Evolutionary conservation across 2,329 filamentous ascomycete genomes (phyloP).

Genomic region (Leptosphaerulina australis): DNA sequence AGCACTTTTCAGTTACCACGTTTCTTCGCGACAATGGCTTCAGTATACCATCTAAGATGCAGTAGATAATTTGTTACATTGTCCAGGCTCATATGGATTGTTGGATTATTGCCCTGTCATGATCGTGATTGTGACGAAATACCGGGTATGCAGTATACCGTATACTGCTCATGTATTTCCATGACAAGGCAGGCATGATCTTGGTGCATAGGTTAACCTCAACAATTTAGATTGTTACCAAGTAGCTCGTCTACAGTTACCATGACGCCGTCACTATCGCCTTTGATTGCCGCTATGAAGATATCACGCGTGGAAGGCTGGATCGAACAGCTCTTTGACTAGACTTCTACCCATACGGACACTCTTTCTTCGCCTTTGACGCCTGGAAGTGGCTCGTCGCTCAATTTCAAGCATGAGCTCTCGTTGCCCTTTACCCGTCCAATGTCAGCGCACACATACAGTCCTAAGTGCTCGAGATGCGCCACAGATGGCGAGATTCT

Average conservation of each 20-base stretch:
- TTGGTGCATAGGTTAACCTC: neutral
- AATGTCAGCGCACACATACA: slow-evolving; percentile 17
- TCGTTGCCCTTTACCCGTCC: slow-evolving; percentile 11
- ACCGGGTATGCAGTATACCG: no score
- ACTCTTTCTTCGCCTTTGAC: slow-evolving; percentile 21
- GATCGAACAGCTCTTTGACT: slow-evolving; percentile 20
- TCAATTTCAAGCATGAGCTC: slow-evolving; percentile 18
- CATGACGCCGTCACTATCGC: slow-evolving; percentile 22
- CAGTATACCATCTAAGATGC: no score
- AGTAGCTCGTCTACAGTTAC: slow-evolving; percentile 19
- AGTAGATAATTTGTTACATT: no score
- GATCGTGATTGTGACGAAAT: no score
- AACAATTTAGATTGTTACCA: neutral
- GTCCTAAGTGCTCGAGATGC: slow-evolving; percentile 20
- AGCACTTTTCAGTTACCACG: no score
- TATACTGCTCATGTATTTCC: no score
- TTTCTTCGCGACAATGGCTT: no score
- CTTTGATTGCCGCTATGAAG: slow-evolving; percentile 22
- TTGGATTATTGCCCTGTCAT: no score
- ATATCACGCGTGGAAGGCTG: slow-evolving; percentile 21
- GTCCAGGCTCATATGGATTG: no score
- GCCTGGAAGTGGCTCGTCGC: slow-evolving; percentile 17
- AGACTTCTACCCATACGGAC: slow-evolving; percentile 11
- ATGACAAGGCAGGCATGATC: no score
- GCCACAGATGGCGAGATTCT: slow-evolving; percentile 17